phyloP scores from a whole-genome alignment of 2,329 filamentous ascomycete genomes.

The Fusarium setosum region DNA sequence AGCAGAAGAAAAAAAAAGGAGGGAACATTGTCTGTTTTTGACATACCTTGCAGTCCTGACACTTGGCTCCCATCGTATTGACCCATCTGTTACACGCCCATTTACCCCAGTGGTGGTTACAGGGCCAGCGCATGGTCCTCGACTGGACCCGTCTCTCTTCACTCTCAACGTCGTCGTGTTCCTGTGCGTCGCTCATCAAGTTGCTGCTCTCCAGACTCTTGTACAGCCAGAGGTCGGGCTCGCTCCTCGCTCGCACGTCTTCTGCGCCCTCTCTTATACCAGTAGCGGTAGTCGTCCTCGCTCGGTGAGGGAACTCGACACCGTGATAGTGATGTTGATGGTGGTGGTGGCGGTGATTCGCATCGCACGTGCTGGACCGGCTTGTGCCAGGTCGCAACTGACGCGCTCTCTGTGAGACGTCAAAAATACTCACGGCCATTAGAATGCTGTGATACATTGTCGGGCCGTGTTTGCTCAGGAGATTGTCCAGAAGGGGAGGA shows the following conservation, averaged over 20 bases:
- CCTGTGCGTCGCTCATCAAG: conserved; percentile 1
- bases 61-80: conserved; percentile 29
- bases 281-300: too few relatives aligned
- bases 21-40: background rate
- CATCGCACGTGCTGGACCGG: conserved; percentile 26
- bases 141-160: background rate
- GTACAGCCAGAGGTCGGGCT: conserved; percentile 10
- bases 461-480: background rate
- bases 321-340: too few relatives aligned
- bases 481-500: too few relatives aligned
- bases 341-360: conserved; percentile 40
- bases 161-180: background rate
- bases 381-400: conserved; percentile 26
- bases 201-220: conserved; percentile 11
- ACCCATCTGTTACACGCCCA: conserved; percentile 37
- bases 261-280: conserved; percentile 34
- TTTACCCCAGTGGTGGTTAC: conserved; percentile 38
- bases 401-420: conserved; percentile 31
- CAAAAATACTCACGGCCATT: conserved; percentile 15
- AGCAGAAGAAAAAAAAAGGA: conserved; percentile 8
- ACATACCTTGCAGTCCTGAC: conserved; percentile 38
- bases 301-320: conserved; percentile 7
- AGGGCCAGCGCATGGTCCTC: conserved; percentile 38
- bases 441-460: conserved; percentile 33
- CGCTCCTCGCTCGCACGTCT: conserved; percentile 3